Conservation (phyloP, 2,329 filamentous ascomycete species). For the Colletotrichum sp. region DNA sequence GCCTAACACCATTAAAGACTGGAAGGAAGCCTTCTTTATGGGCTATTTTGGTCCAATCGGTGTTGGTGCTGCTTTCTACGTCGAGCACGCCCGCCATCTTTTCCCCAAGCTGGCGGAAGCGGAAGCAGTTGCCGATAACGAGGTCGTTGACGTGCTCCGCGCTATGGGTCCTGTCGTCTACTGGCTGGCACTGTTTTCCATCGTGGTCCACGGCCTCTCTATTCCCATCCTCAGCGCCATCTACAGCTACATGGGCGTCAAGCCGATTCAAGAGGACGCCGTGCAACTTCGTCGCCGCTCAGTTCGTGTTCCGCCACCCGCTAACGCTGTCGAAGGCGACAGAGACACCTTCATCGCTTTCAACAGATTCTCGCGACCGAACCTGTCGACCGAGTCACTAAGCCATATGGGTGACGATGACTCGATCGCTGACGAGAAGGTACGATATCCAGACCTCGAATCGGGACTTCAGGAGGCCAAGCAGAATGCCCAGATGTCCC, state of each 20-base stretch:
- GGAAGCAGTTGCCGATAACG: constrained; percentile 36
- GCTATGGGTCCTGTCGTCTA: constrained; percentile 44
- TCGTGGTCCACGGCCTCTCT: constrained; percentile 51
- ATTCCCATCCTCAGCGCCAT: constrained; percentile 47
- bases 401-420: not conserved
- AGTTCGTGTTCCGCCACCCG: constrained; percentile 37
- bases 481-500: not conserved
- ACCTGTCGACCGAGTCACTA: not conserved
- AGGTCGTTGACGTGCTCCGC: constrained; percentile 36
- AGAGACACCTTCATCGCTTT: constrained; percentile 46
- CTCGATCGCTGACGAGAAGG: not conserved
- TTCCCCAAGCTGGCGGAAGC: constrained; percentile 39
- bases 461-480: not conserved
- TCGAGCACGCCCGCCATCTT: constrained; percentile 52
- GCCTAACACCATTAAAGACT: constrained; percentile 54
- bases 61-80: constrained; percentile 77
- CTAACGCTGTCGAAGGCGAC: constrained; percentile 43
- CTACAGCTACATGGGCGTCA: constrained; percentile 42
- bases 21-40: constrained; percentile 65
- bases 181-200: constrained; percentile 45
- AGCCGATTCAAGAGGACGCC: constrained; percentile 47
- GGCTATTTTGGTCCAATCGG: constrained; percentile 79
- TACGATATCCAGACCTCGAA: not conserved
- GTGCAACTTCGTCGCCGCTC: constrained; percentile 42
- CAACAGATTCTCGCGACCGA: constrained; percentile 51